Conservation (phyloP, 768 basidiomycete genomes). For the Holtermannia corniformis region DNA sequence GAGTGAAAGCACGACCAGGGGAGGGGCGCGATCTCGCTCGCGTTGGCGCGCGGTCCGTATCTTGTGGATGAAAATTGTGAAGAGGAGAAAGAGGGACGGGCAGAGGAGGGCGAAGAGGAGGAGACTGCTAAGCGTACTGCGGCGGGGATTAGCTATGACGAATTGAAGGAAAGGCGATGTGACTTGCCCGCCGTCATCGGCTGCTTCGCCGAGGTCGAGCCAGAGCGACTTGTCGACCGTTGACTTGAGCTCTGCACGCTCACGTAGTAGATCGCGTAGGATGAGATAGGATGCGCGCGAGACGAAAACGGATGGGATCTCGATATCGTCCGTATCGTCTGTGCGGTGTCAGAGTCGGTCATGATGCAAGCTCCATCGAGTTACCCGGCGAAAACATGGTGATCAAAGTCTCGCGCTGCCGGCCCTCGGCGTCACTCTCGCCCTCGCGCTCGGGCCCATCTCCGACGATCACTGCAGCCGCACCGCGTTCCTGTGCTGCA, state of each 20-base stretch:
- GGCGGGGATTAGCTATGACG: background rate
- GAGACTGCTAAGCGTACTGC: slow-evolving; percentile 41
- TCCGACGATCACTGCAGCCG: slow-evolving; percentile 83
- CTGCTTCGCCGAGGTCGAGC: slow-evolving; percentile 35
- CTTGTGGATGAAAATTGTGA: slow-evolving; percentile 82
- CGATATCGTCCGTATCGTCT: slow-evolving; percentile 75
- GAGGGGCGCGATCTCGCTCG: slow-evolving; percentile 47
- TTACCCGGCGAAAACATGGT: slow-evolving; percentile 88
- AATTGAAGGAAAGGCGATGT: background rate
- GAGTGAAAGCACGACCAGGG: slow-evolving; percentile 34
- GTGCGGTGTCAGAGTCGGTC: background rate
- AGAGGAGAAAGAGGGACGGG: slow-evolving; percentile 76
- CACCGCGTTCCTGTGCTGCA: slow-evolving; percentile 60
- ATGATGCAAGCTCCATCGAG: slow-evolving; percentile 17
- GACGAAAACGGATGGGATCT: slow-evolving; percentile 79
- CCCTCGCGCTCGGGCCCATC: slow-evolving; percentile 55
- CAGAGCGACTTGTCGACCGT: slow-evolving; percentile 22
- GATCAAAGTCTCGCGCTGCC: slow-evolving; percentile 57
- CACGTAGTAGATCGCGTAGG: slow-evolving; percentile 58
- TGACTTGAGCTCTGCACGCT: slow-evolving; percentile 57
- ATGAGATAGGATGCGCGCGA: slow-evolving; percentile 68
- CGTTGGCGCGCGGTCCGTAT: slow-evolving; percentile 50
- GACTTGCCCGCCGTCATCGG: slow-evolving; percentile 27
- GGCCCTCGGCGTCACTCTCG: slow-evolving; percentile 34
- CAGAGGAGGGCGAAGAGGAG: slow-evolving; percentile 71